Conservation (phyloP, 148 eudicot genomes). For the Suaeda aralocaspica region DNA sequence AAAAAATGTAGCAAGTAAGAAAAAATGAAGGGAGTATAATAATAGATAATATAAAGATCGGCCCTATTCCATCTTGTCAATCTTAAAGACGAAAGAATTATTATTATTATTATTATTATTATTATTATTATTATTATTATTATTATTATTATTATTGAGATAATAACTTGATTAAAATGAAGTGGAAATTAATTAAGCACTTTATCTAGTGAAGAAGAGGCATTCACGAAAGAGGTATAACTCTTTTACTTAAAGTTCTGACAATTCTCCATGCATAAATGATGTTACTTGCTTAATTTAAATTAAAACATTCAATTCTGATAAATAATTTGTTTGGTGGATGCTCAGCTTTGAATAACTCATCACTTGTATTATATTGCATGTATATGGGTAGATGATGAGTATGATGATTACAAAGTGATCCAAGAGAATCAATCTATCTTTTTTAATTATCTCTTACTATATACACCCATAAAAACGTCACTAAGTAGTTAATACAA, state of each 20-base stretch:
- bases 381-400: neutral
- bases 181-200: neutral
- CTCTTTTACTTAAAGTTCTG: neutral
- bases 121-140: too few relatives aligned
- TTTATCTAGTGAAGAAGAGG: neutral
- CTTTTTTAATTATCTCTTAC: slow-evolving; percentile 5
- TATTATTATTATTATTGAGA: too few relatives aligned
- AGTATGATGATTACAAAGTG: slow-evolving; percentile 17
- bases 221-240: neutral
- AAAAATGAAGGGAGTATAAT: too few relatives aligned
- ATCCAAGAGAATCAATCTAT: slow-evolving; percentile 15
- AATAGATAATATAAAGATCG: too few relatives aligned
- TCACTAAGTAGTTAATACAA: neutral
- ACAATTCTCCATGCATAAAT: neutral
- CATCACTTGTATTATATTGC: too few relatives aligned
- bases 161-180: too few relatives aligned
- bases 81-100: too few relatives aligned
- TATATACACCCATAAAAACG: neutral
- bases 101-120: too few relatives aligned
- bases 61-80: too few relatives aligned
- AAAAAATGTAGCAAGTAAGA: too few relatives aligned
- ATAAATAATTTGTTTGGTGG: neutral
- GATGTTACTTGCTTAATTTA: neutral
- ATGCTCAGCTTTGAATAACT: neutral
- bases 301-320: neutral